Evolutionary conservation across 768 basidiomycete genomes (phyloP), one percentile per base, ranked within the genome.

Genomic region (Collybia sp.): DNA sequence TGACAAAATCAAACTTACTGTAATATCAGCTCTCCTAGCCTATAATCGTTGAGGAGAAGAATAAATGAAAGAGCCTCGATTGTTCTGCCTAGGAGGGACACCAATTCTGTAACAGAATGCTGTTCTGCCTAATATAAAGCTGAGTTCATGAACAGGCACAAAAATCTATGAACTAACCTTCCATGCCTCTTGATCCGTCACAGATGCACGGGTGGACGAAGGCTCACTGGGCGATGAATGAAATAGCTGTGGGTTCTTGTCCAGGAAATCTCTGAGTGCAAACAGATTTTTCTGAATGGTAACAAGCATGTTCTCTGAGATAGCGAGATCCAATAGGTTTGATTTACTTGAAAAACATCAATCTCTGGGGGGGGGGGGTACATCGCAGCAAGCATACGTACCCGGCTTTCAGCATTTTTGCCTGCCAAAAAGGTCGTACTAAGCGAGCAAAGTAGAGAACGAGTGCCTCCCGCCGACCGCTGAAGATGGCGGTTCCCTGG

Each of bases 41-140:
- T 80, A 68, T 97, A 95, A 58, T 99, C 96, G 55, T 82, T 92
- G 42, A 98, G 71, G 15, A 98, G 81, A 19, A 98, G 75, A 43
- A 98, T 73, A 63, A 98, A 99, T 0, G 93, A 91, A 46, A 98
- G 80, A 0, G 91, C 96, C 64, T 99, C 96, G 41, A 97, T 89
- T 4, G 91, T 84, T 58, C 94, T 82, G 9, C 77, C 79, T 39
- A 98, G 68, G 38, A 99, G 76, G 15, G 75, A 67, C 40, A 83
- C 74, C 6, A 95, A 67, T 59, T 89, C 83, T n/a, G 75, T 70
- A n/a, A 90, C 83, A 12, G 92, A 93, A 41, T 63, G 75, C 59
- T 90, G 85, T 60, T 95, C 92, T 2, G 81, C 87, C 86, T 93
- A 51, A 36, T 44, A 50, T 30, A 42, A 47, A 30, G 30, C 52